These are phyloP conservation scores for Sporothrix protearum DNA, from an alignment of 2,329 filamentous ascomycete species.

Conservation along the genomic window DNA sequence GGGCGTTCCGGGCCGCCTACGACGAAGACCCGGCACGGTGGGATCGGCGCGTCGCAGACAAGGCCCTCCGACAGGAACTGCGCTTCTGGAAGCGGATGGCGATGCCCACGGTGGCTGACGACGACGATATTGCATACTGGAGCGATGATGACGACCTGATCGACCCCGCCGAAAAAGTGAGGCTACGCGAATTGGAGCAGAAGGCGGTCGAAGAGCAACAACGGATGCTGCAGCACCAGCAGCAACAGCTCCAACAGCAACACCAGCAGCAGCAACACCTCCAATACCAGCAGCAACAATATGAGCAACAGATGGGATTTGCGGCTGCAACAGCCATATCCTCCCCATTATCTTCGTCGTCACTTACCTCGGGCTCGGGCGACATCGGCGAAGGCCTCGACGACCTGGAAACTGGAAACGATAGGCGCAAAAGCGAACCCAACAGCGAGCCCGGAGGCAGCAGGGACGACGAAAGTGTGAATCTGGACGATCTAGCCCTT, in stretches of 20 bases:
- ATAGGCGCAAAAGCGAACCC: background rate
- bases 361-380: background rate
- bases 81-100: conserved; percentile 66
- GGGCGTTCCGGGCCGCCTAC: conserved; percentile 54
- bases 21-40: conserved; percentile 55
- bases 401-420: background rate
- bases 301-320: conserved; percentile 23
- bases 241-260: conserved; percentile 32
- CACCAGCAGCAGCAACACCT: conserved; percentile 29
- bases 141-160: conserved; percentile 64
- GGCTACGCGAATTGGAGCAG: conserved; percentile 49
- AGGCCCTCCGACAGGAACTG: conserved; percentile 54
- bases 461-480: conserved; percentile 10
- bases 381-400: conserved; percentile 3
- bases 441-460: background rate
- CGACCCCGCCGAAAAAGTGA: conserved; percentile 57
- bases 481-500: conserved; percentile 9
- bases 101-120: conserved; percentile 56
- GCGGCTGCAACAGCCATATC: background rate
- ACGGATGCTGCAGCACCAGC: conserved; percentile 33
- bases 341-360: background rate
- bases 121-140: conserved; percentile 60
- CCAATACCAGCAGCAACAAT: conserved; percentile 20
- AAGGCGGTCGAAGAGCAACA: conserved; percentile 38
- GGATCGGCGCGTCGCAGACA: conserved; percentile 52